A percentile compares a stretch with the other conserved stretches of the same genome.
These are phyloP conservation scores for Phytophthora tentaculata DNA, from an alignment of 352 stramenopile genomes.

Conservation along the genomic window DNA sequence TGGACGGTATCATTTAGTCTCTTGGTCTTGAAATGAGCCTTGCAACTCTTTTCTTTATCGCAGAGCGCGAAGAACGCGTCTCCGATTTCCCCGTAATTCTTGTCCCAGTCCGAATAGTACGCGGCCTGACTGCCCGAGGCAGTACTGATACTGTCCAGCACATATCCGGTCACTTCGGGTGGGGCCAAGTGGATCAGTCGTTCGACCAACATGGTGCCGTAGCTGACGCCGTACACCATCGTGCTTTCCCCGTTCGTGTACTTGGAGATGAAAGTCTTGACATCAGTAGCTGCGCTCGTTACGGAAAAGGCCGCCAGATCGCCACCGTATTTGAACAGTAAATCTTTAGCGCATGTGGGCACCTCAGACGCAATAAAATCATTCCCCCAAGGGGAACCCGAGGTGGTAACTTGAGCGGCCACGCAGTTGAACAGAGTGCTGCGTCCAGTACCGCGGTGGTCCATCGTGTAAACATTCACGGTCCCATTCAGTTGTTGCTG, in stretches of 20 bases:
- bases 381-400: slow-evolving; percentile 26
- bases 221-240: slow-evolving; percentile 63
- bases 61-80: slow-evolving; percentile 34
- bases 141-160: slow-evolving; percentile 45
- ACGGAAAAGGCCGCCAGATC: slow-evolving; percentile 42
- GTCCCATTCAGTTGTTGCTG: slow-evolving; percentile 31
- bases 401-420: slow-evolving; percentile 31
- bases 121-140: neutral
- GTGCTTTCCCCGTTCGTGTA: slow-evolving; percentile 27
- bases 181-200: slow-evolving; percentile 54
- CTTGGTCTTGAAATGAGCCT: slow-evolving; percentile 17
- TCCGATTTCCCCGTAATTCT: slow-evolving; percentile 39
- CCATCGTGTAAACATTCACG: slow-evolving; percentile 57
- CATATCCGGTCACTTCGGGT: slow-evolving; percentile 40
- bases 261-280: slow-evolving; percentile 31
- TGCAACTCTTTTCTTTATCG: slow-evolving; percentile 24
- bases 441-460: slow-evolving; percentile 50
- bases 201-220: slow-evolving; percentile 55
- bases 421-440: slow-evolving; percentile 41
- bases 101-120: slow-evolving; percentile 47
- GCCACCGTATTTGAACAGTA: slow-evolving; percentile 37
- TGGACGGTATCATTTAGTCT: slow-evolving; percentile 25
- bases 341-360: slow-evolving; percentile 36
- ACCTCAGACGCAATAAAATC: slow-evolving; percentile 32
- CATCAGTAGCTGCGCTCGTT: slow-evolving; percentile 42